Percentiles rank a stretch among this genome's conserved stretches.
These are phyloP conservation scores for Paxillus involutus DNA, from an alignment of 768 basidiomycete species.

Conservation along the genomic window DNA sequence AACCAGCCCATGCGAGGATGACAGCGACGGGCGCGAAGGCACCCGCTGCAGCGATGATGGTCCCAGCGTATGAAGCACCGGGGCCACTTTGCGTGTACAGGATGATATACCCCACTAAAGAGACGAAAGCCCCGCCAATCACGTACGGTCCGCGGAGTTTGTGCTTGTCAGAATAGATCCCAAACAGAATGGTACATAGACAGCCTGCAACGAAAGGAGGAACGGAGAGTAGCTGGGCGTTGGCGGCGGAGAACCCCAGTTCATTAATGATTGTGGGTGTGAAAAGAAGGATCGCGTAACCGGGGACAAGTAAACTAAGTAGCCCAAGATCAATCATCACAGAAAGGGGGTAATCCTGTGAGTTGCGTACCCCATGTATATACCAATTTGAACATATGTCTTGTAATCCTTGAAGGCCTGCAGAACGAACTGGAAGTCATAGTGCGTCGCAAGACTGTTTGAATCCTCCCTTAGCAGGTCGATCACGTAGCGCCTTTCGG, in stretches of 20 bases:
- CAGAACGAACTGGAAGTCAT: slow-evolving; percentile 43
- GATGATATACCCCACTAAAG: slow-evolving; percentile 52
- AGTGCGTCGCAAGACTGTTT: slow-evolving; percentile 46
- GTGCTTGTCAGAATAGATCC: slow-evolving; percentile 43
- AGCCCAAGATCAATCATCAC: neutral
- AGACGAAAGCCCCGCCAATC: slow-evolving; percentile 39
- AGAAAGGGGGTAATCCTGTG: slow-evolving; percentile 4
- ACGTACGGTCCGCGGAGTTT: slow-evolving; percentile 50
- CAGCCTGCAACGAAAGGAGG: slow-evolving; percentile 52
- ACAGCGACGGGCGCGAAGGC: slow-evolving; percentile 51
- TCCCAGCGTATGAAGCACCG: slow-evolving; percentile 41
- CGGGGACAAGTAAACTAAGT: slow-evolving; percentile 43
- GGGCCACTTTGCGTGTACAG: slow-evolving; percentile 35
- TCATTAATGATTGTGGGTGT: slow-evolving; percentile 50
- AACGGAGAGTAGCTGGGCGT: slow-evolving; percentile 49
- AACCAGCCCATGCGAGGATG: slow-evolving; percentile 54
- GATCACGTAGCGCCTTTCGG: slow-evolving; percentile 41
- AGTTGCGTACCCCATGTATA: slow-evolving; percentile 41
- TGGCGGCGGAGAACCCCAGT: slow-evolving; percentile 50
- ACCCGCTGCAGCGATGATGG: slow-evolving; percentile 51
- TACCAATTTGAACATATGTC: slow-evolving; percentile 32
- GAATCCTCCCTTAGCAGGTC: slow-evolving; percentile 45
- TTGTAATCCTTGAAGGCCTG: slow-evolving; percentile 51
- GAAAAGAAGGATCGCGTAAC: slow-evolving; percentile 51
- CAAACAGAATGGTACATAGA: slow-evolving; percentile 40